phyloP scores from a whole-genome alignment of 1,284 basidiomycete species.

The Melampsora occidentalis region DNA sequence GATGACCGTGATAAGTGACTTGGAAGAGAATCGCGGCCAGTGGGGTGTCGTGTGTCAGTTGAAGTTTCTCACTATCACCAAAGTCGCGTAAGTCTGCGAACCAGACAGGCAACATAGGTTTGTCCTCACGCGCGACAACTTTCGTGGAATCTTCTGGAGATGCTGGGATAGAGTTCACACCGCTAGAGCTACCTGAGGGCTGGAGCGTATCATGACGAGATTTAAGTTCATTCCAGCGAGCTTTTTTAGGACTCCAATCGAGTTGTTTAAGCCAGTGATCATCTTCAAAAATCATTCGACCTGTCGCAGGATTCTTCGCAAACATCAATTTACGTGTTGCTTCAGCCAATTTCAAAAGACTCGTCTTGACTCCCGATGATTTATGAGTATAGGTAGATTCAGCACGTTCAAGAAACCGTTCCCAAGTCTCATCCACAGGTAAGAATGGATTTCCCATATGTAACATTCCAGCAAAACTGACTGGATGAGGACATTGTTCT shows the following conservation, averaged over 20 bases:
- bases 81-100: constrained; percentile 24
- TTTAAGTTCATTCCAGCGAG: constrained; percentile 57
- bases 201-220: not conserved
- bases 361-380: constrained; percentile 69
- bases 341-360: constrained; percentile 68
- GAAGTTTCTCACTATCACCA: not conserved
- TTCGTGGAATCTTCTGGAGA: constrained; percentile 23
- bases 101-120: constrained; percentile 34
- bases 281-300: constrained; percentile 62
- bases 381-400: constrained; percentile 75
- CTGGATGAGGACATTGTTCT: constrained; percentile 81
- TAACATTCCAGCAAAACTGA: constrained; percentile 84
- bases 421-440: constrained; percentile 85
- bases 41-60: constrained; percentile 31
- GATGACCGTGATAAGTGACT: constrained; percentile 46
- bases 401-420: constrained; percentile 72
- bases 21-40: constrained; percentile 48
- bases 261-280: constrained; percentile 87
- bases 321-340: constrained; percentile 51
- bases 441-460: constrained; percentile 90
- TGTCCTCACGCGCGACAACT: constrained; percentile 1
- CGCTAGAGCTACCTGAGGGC: not conserved
- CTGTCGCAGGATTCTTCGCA: constrained; percentile 46
- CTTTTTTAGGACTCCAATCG: constrained; percentile 89
- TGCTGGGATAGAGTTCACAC: not conserved